Percentiles rank a stretch among this genome's conserved stretches.
phyloP scores from a whole-genome alignment of 805 yeast genomes.

The Lipomyces orientalis region DNA sequence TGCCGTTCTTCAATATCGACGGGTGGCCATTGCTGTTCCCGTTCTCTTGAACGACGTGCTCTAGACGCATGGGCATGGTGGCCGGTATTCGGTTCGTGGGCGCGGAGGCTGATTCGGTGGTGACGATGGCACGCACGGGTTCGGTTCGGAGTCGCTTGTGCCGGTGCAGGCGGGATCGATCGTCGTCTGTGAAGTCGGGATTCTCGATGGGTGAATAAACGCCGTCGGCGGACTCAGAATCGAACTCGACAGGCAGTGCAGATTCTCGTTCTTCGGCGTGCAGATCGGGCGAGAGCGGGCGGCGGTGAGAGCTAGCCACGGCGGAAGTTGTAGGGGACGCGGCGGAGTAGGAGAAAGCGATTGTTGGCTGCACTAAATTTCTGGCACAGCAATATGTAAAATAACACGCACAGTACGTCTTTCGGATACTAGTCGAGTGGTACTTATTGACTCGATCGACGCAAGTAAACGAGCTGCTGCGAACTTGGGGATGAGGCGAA shows the following conservation, averaged over 20 bases:
- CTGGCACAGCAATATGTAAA: conserved; percentile 4
- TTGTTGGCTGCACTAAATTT: neutral
- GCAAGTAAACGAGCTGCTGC: neutral
- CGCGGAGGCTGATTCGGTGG: neutral
- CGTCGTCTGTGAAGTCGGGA: neutral
- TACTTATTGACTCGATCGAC: neutral
- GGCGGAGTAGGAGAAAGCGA: conserved; percentile 1
- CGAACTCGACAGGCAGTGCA: conserved; percentile 4
- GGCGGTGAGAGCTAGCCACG: conserved; percentile 29
- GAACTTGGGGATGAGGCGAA: neutral
- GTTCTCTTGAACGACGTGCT: conserved; percentile 5
- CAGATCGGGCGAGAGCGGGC: conserved; percentile 21
- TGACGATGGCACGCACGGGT: neutral
- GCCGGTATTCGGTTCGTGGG: conserved; percentile 3
- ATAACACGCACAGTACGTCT: neutral
- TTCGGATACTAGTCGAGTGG: neutral
- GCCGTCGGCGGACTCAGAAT: neutral
- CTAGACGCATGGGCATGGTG: conserved; percentile 33
- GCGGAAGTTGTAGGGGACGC: conserved; percentile 14
- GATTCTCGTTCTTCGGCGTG: conserved; percentile 4
- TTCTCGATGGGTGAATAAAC: neutral
- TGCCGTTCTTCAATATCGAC: conserved; percentile 4
- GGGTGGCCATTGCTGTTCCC: conserved; percentile 6
- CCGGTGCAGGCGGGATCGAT: conserved; percentile 8
- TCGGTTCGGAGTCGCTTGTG: conserved; percentile 30